These are phyloP conservation scores for Psilocybe azurescens DNA, from an alignment of 768 basidiomycete species.

Conservation along the genomic window DNA sequence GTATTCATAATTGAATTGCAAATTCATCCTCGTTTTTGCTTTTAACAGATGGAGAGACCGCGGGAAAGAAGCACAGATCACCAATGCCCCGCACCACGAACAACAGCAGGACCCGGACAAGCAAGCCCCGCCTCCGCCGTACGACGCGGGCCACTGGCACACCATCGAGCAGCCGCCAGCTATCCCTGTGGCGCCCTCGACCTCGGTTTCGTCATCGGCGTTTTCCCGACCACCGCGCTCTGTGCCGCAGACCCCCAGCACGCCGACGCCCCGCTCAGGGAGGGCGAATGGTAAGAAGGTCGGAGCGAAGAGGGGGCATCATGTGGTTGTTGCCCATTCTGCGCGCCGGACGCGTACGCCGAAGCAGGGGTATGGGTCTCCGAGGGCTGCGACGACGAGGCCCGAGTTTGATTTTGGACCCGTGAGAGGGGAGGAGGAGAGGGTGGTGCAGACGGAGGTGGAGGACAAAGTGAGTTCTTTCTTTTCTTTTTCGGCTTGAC, in stretches of 20 bases:
- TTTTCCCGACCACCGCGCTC: slow-evolving; percentile 30
- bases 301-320: neutral
- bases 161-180: slow-evolving; percentile 36
- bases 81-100: slow-evolving; percentile 31
- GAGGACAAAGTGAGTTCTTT: slow-evolving; percentile 26
- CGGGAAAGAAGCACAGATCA: slow-evolving; percentile 48
- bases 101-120: slow-evolving; percentile 21
- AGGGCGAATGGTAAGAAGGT: slow-evolving; percentile 16
- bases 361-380: slow-evolving; percentile 11
- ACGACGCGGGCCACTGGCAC: slow-evolving; percentile 65
- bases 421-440: slow-evolving; percentile 30
- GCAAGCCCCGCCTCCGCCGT: slow-evolving; percentile 60
- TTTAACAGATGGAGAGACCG: slow-evolving; percentile 75
- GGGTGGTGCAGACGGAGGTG: slow-evolving; percentile 2
- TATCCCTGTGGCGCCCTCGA: slow-evolving; percentile 28
- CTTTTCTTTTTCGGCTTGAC: neutral
- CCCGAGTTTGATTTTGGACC: slow-evolving; percentile 50
- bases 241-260: neutral
- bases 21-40: slow-evolving; percentile 1
- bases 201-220: neutral
- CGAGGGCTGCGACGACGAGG: neutral
- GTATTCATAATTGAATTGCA: neutral
- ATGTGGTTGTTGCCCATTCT: slow-evolving; percentile 38
- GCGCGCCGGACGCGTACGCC: slow-evolving; percentile 39
- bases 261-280: slow-evolving; percentile 11